phyloP scores from a whole-genome alignment of 2,329 filamentous ascomycete genomes.

The Cladosporium sp. region DNA sequence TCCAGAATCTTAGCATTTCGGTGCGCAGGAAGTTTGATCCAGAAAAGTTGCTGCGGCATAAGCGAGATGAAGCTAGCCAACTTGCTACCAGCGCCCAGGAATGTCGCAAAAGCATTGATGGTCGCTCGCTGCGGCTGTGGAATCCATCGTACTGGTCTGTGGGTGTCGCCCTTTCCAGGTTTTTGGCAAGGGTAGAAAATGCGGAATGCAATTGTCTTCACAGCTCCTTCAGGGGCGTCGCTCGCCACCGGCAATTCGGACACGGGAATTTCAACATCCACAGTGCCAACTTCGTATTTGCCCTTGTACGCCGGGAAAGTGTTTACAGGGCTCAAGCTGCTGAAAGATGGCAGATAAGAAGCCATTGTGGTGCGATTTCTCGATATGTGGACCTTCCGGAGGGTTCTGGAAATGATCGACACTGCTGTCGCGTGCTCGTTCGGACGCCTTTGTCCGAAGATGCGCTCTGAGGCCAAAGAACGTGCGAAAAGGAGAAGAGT shows the following conservation, averaged over 20 bases:
- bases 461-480: neutral
- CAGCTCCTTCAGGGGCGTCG: slow-evolving; percentile 55
- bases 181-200: slow-evolving; percentile 73
- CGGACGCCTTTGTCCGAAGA: neutral
- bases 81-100: slow-evolving; percentile 62
- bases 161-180: slow-evolving; percentile 38
- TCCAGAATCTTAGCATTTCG: slow-evolving; percentile 67
- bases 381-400: neutral
- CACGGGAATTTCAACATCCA: slow-evolving; percentile 78
- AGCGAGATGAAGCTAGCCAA: slow-evolving; percentile 31
- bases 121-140: slow-evolving; percentile 74
- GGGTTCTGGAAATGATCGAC: slow-evolving; percentile 5
- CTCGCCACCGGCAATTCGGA: slow-evolving; percentile 56
- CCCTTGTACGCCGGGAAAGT: slow-evolving; percentile 74
- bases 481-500: neutral
- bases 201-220: slow-evolving; percentile 75
- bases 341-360: slow-evolving; percentile 13
- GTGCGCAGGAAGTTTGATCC: slow-evolving; percentile 69
- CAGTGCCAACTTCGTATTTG: slow-evolving; percentile 74
- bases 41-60: slow-evolving; percentile 67
- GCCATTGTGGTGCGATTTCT: slow-evolving; percentile 5
- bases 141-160: slow-evolving; percentile 71
- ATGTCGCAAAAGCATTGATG: slow-evolving; percentile 73
- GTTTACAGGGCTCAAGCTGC: slow-evolving; percentile 63
- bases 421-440: slow-evolving; percentile 15